These are phyloP conservation scores for Tricholoma flavovirens DNA, from an alignment of 768 basidiomycete genomes.

Conservation along the genomic window DNA sequence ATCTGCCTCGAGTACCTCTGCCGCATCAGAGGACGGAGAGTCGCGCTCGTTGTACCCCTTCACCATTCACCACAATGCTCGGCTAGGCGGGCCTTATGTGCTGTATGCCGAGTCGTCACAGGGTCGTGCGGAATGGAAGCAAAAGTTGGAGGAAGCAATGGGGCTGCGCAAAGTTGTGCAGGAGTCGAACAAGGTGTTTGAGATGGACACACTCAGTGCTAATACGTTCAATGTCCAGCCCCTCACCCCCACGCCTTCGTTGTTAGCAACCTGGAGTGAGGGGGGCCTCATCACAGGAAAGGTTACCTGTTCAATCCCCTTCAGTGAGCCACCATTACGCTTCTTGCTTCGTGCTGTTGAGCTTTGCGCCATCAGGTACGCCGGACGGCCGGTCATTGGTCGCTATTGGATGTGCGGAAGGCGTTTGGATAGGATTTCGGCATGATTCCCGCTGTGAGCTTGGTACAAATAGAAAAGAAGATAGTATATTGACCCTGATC, in stretches of 20 bases:
- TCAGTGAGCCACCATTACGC: conserved; percentile 49
- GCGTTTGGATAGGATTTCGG: conserved; percentile 91
- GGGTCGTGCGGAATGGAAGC: conserved; percentile 78
- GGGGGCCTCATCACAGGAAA: conserved; percentile 71
- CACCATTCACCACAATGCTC: conserved; percentile 82
- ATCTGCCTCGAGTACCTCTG: conserved; percentile 16
- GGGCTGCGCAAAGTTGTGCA: conserved; percentile 82
- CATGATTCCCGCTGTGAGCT: conserved; percentile 77
- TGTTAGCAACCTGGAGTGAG: conserved; percentile 55
- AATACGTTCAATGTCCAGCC: conserved; percentile 82
- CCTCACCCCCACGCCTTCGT: conserved; percentile 36
- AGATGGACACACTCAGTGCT: conserved; percentile 80
- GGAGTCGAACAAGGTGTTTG: conserved; percentile 93
- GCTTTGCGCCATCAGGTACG: conserved; percentile 50
- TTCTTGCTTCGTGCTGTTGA: neutral
- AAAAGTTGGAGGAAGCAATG: conserved; percentile 86
- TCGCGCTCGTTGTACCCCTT: conserved; percentile 77
- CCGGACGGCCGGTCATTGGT: conserved; percentile 77
- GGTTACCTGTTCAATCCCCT: conserved; percentile 93
- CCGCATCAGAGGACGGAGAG: conserved; percentile 46
- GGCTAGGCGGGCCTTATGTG: conserved; percentile 77
- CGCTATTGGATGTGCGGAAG: conserved; percentile 87
- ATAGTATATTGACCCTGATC: conserved; percentile 26
- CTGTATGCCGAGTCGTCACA: conserved; percentile 77
- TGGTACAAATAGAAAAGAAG: neutral